Base-by-base conservation (phyloP, 306 rosid genomes). In the Citrullus colocynthis region DNA sequence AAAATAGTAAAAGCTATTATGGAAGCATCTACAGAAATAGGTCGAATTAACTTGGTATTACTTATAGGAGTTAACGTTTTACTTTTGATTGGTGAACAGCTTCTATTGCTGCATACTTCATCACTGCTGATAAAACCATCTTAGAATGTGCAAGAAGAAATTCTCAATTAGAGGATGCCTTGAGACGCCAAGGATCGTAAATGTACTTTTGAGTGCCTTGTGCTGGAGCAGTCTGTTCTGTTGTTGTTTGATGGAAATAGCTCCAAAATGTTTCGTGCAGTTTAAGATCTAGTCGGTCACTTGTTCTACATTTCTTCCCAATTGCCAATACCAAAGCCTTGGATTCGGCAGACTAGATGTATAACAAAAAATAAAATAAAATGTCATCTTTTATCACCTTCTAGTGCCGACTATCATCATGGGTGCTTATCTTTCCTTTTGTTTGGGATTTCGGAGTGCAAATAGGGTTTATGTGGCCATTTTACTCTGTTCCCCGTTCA, bases 101-200 rank as follows among this genome's bases (percentile, higher is more conserved):
- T 55, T 82, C 96, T 44, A 84, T 90, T 81, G 93, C 97, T 2
- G 78, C 93, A 1, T 92, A 86, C 84, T 90, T 92, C 90, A 90
- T 92, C 77, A 86, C 93, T 48, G 93, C 93, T 36, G 97, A 92
- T 84, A 90, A 90, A 85, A 87, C 90, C 12, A 95, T 90, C 85
- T 80, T 95, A 82, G 93, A 86, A 78, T 92, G 98, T 85, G 98
- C 98, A 7, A 83, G 98, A 85, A 90, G 69, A 81, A 95, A 92
- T 82, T 78, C 97, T 3, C 88, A 13, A 78, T 88, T 95, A 77
- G 79, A 90, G 87, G 75, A 87, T n/a, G 62, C 96, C 67, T 75
- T 92, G 82, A 87, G 88, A 76, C 89, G 82, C 79, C 89, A 83
- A 74, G 79, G 77, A 73, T 74, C 76, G 82, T 77, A 6, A 58